phyloP scores from a whole-genome alignment of 306 rosid genomes.

The Cicer arietinum region DNA sequence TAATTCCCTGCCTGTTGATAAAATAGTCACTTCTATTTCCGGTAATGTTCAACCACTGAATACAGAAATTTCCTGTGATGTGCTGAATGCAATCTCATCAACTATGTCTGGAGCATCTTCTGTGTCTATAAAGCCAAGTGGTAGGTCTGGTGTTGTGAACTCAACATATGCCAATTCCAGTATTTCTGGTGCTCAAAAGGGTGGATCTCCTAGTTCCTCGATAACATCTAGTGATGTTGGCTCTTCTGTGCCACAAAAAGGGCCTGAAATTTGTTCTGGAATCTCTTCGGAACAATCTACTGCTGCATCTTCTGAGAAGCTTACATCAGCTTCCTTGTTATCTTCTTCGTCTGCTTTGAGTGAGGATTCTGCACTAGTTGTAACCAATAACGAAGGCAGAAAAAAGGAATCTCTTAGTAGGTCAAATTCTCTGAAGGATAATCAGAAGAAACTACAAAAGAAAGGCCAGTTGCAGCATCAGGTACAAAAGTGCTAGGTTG shows the following conservation, averaged over 20 bases:
- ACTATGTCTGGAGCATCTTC: constrained; percentile 51
- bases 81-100: constrained; percentile 48
- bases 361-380: constrained; percentile 53
- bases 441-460: constrained; percentile 61
- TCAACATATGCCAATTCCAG: constrained; percentile 47
- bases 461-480: constrained; percentile 62
- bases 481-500: constrained; percentile 52
- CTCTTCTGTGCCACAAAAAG: constrained; percentile 51
- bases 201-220: constrained; percentile 53
- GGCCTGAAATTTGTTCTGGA: constrained; percentile 46
- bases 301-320: constrained; percentile 51
- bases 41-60: constrained; percentile 53
- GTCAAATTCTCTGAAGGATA: constrained; percentile 70
- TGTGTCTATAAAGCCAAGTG: constrained; percentile 60
- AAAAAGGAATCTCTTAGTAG: constrained; percentile 61
- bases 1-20: constrained; percentile 55
- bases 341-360: constrained; percentile 44
- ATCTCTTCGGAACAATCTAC: constrained; percentile 44
- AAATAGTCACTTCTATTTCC: constrained; percentile 51
- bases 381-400: constrained; percentile 50
- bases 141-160: constrained; percentile 50
- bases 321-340: constrained; percentile 39
- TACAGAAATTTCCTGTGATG: constrained; percentile 59
- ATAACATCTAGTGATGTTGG: constrained; percentile 50
- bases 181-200: constrained; percentile 51